Conservation (phyloP, 2,329 filamentous ascomycete genomes). For the Hymenotorrendiella dingleyae region DNA sequence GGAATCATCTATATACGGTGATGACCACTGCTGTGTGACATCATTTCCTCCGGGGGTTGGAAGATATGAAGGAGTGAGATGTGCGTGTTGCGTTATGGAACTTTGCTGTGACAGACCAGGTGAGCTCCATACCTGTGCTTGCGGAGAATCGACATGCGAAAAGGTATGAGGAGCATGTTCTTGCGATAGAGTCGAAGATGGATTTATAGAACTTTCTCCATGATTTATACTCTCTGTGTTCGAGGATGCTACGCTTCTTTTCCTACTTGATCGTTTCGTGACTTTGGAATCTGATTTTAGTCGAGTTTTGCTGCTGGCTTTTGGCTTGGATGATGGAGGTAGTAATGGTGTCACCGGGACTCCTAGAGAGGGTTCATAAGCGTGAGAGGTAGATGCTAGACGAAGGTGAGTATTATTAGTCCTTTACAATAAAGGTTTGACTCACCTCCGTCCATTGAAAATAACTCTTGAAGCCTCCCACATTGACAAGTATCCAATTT, state of each 20-base stretch:
- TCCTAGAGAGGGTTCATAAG: not conserved
- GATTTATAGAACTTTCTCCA: not conserved
- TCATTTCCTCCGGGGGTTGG: no score
- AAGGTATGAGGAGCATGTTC: not conserved
- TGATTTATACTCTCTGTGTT: not conserved
- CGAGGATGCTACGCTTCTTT: not conserved
- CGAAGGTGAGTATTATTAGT: no score
- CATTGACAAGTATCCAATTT: conserved; percentile 22
- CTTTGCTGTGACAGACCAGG: not conserved
- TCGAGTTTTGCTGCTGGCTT: not conserved
- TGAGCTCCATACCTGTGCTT: not conserved
- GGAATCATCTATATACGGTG: not conserved
- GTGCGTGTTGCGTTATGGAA: not conserved
- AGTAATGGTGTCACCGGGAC: no score
- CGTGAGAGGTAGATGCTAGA: not conserved
- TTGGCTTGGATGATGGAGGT: not conserved
- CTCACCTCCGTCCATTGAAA: conserved; percentile 11
- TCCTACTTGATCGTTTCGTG: not conserved
- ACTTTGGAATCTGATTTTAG: not conserved
- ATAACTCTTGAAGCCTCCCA: conserved; percentile 17
- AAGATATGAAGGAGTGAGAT: not conserved
- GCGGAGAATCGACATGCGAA: not conserved
- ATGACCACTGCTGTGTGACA: no score
- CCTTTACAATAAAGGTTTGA: no score
- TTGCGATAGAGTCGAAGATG: not conserved